A percentile compares a stretch with the other conserved stretches of the same genome.
These are phyloP conservation scores for Metschnikowia koreensis DNA, from an alignment of 805 yeast species.

Conservation along the genomic window DNA sequence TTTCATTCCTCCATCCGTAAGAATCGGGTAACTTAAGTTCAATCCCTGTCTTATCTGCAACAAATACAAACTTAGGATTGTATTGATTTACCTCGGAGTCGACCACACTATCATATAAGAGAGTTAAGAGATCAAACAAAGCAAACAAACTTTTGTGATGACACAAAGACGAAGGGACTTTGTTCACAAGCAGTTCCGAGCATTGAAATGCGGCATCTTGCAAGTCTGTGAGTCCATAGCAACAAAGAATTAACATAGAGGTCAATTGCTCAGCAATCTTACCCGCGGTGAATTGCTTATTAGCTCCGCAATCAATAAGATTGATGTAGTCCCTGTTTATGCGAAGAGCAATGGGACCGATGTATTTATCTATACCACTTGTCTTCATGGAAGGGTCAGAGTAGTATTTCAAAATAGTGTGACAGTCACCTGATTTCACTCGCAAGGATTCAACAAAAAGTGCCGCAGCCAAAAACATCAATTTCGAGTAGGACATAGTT, in stretches of 20 bases:
- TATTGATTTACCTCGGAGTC: slow-evolving; percentile 85
- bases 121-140: slow-evolving; percentile 73
- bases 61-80: slow-evolving; percentile 74
- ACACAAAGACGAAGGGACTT: slow-evolving; percentile 77
- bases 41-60: slow-evolving; percentile 45
- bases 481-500: slow-evolving; percentile 64
- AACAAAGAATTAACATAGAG: slow-evolving; percentile 63
- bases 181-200: slow-evolving; percentile 62
- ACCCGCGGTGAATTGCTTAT: slow-evolving; percentile 54
- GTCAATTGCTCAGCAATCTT: slow-evolving; percentile 65
- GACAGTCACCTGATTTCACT: slow-evolving; percentile 76
- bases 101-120: slow-evolving; percentile 73
- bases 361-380: slow-evolving; percentile 64
- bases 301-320: slow-evolving; percentile 51
- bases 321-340: slow-evolving; percentile 57
- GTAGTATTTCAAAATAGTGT: slow-evolving; percentile 71
- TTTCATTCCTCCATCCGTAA: slow-evolving; percentile 67
- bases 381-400: slow-evolving; percentile 79
- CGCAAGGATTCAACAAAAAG: slow-evolving; percentile 76
- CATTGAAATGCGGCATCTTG: slow-evolving; percentile 80
- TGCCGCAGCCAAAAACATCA: slow-evolving; percentile 85
- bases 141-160: slow-evolving; percentile 71
- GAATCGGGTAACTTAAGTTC: slow-evolving; percentile 68
- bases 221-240: slow-evolving; percentile 71
- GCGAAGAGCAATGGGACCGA: slow-evolving; percentile 62